Evolutionary conservation across 768 basidiomycete genomes (phyloP).

Genomic region (Leccinum sublutescens): DNA sequence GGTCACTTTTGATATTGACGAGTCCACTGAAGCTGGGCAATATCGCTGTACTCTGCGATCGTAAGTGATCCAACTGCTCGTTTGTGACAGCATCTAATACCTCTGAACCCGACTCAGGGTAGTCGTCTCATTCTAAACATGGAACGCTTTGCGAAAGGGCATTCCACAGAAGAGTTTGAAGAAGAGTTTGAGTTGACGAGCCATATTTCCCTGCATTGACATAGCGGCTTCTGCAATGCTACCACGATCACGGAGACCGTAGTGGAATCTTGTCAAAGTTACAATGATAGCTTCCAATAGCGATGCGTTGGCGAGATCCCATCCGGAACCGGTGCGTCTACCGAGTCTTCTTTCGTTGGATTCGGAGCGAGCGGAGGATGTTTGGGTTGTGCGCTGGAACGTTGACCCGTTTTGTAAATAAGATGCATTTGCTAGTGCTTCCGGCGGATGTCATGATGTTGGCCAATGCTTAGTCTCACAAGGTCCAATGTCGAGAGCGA

Average conservation of each 20-base stretch:
- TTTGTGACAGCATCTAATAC: not conserved
- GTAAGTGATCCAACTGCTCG: conserved; percentile 10
- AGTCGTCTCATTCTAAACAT: conserved; percentile 26
- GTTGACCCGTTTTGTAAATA: not conserved
- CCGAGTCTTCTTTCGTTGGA: not conserved
- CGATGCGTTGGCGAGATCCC: not conserved
- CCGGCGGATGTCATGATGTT: not conserved
- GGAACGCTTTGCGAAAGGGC: conserved; percentile 15
- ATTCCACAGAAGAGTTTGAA: not conserved
- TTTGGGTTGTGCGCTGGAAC: not conserved
- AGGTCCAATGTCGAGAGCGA: not conserved
- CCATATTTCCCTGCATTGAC: conserved; percentile 4
- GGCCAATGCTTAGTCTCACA: not conserved
- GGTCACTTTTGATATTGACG: not conserved
- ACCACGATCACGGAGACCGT: not conserved
- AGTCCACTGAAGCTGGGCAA: conserved; percentile 12
- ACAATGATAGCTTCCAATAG: not conserved
- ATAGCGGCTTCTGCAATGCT: not conserved
- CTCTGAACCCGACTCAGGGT: conserved; percentile 12
- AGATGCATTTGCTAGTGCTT: conserved; percentile 82
- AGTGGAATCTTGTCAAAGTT: not conserved
- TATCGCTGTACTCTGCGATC: conserved; percentile 12
- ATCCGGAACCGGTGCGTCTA: not conserved
- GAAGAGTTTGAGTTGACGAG: conserved; percentile 7
- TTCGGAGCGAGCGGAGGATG: not conserved